Percentiles rank a stretch among this genome's conserved stretches.
These are phyloP conservation scores for Acacia pycnantha DNA, from an alignment of 331 rosid genomes.

Conservation along the genomic window DNA sequence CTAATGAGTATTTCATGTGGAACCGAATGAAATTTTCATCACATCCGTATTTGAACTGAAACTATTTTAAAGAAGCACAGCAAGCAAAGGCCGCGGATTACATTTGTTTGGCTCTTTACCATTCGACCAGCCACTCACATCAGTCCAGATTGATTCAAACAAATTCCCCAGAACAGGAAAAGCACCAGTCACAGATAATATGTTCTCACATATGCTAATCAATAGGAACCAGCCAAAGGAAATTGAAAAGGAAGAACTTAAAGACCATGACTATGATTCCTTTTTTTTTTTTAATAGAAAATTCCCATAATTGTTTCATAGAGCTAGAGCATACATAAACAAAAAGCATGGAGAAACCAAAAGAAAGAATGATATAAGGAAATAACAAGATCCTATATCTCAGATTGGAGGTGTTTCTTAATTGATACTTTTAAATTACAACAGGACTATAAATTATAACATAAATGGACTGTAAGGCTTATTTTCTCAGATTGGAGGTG, in stretches of 20 bases:
- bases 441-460: not conserved
- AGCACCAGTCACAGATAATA: too few species aligned
- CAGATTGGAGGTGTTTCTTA: too few species aligned
- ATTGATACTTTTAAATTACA: not conserved
- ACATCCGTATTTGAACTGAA: not conserved
- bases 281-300: too few species aligned
- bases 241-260: not conserved
- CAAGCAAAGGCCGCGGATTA: not conserved
- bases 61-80: not conserved
- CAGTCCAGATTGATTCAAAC: not conserved
- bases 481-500: not conserved
- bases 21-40: not conserved
- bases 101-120: not conserved
- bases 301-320: not conserved
- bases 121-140: slow-evolving; percentile 18
- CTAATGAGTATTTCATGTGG: not conserved
- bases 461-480: not conserved
- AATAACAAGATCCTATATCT: not conserved
- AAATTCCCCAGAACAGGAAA: too few species aligned
- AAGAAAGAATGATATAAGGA: not conserved
- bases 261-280: not conserved
- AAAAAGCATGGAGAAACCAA: not conserved
- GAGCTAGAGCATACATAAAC: not conserved
- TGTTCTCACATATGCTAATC: not conserved
- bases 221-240: not conserved